Base-by-base conservation (phyloP, 2,329 filamentous ascomycete genomes). In the Apiospora phragmitis region DNA sequence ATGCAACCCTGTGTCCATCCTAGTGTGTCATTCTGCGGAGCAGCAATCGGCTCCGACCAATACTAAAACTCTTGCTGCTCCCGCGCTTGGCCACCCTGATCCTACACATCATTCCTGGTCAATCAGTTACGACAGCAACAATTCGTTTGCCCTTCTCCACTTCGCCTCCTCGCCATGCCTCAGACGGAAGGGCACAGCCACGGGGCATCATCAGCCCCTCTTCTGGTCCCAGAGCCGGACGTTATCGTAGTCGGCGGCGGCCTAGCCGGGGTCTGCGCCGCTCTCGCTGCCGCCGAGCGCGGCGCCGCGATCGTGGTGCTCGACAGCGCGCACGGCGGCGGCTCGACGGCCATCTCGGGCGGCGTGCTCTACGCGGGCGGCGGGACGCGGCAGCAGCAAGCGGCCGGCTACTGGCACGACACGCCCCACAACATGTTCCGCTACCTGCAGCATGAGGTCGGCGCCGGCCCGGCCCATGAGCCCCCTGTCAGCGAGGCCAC, bases 361-460 rank as follows among this genome's bases (percentile, higher is more conserved):
- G 72, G 72, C 51, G 69, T 73, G 24, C 65, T 72, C 35, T 73
- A 73, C 45, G 72, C 72, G 21, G 72, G 72, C 42, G 72, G 72
- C 24, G 72, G 72, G 11, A 74, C 72, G 24, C 32, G 12, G 32
- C 71, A 72, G 62, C 72, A 74, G 68, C 47, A 35, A 38, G 70
- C 68, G 9, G 73, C 71, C 29, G 69, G 70, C 65, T 51, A 55
- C 32, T 26, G 43, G 11, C 38, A 71, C 69, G 73, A 74, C 72
- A 67, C 69, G 47, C 69, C 73, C 14, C 68, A 71, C 18, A 71
- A 72, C 69, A 73, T 73, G 72, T 72, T 72, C 51, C 65, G 67
- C 43, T 74, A 73, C 62, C 68, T 74, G 2, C 69, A 67, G 21
- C 65, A 69, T 14, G 73, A 73, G 62, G 49, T 72, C 21, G 69